Percentiles rank a stretch among this genome's conserved stretches.
Evolutionary conservation across 352 stramenopile genomes (phyloP).

Genomic region (Peronospora belbahrii): DNA sequence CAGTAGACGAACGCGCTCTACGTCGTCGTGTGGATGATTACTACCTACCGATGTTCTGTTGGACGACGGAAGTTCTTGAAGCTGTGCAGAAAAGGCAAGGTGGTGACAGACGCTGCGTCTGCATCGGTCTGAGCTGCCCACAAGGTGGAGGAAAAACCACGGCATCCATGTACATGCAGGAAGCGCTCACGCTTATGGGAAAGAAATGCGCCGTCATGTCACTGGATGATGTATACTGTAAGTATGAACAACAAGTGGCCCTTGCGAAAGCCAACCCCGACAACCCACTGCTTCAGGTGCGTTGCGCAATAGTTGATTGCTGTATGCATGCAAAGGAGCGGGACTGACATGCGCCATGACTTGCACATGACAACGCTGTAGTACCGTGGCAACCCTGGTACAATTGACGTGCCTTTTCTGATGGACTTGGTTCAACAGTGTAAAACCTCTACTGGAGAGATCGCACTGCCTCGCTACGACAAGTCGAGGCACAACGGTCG

Average conservation of each 20-base stretch:
- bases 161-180: constrained; percentile 56
- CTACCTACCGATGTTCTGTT: constrained; percentile 74
- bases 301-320: neutral
- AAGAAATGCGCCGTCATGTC: constrained; percentile 70
- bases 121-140: constrained; percentile 73
- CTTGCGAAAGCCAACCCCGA: constrained; percentile 46
- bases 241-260: constrained; percentile 48
- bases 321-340: neutral
- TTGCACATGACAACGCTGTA: constrained; percentile 24
- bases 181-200: constrained; percentile 42
- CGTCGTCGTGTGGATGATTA: constrained; percentile 55
- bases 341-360: neutral
- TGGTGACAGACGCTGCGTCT: constrained; percentile 35
- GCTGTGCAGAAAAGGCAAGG: constrained; percentile 20
- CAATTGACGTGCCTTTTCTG: constrained; percentile 68
- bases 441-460: constrained; percentile 31
- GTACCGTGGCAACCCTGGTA: constrained; percentile 78
- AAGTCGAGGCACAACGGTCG: constrained; percentile 69
- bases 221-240: constrained; percentile 80
- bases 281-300: constrained; percentile 76
- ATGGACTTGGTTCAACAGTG: constrained; percentile 51
- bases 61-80: constrained; percentile 51
- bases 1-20: constrained; percentile 34
- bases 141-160: constrained; percentile 85
- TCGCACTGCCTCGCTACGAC: constrained; percentile 69